Percentiles rank a stretch among this genome's conserved stretches.
These are phyloP conservation scores for Aspergillus felis DNA, from an alignment of 2,329 filamentous ascomycete genomes.

Conservation along the genomic window DNA sequence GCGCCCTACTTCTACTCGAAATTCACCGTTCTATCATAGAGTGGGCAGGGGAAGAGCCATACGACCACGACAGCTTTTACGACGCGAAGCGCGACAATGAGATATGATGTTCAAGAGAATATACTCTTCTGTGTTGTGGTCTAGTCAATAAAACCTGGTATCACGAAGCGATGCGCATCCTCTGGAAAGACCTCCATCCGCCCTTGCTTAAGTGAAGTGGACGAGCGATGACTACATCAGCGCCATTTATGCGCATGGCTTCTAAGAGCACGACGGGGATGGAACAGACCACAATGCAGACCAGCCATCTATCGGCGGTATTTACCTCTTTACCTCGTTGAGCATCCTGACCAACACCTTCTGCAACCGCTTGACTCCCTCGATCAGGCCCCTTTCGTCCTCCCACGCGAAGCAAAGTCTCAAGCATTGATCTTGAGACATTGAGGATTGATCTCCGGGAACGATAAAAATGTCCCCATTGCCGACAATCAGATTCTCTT, in stretches of 20 bases:
- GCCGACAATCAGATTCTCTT: conserved; percentile 7
- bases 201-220: not conserved
- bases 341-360: not conserved
- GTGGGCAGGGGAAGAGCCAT: too few relatives aligned
- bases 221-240: not conserved
- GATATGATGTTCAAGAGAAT: too few relatives aligned
- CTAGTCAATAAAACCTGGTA: too few relatives aligned
- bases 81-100: too few relatives aligned
- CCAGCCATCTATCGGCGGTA: not conserved
- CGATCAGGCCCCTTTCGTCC: conserved; percentile 8
- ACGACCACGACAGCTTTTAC: too few relatives aligned
- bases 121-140: too few relatives aligned
- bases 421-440: conserved; percentile 32
- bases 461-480: conserved; percentile 37
- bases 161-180: too few relatives aligned
- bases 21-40: too few relatives aligned
- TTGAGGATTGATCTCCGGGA: conserved; percentile 38
- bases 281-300: not conserved
- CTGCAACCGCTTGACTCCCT: conserved; percentile 3
- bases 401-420: conserved; percentile 17
- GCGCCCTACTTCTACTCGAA: too few relatives aligned
- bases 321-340: not conserved
- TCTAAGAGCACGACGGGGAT: not conserved
- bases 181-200: too few relatives aligned
- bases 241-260: not conserved